Evolutionary conservation across 2,329 filamentous ascomycete genomes (phyloP).

Genomic region (Madurella mycetomatis): DNA sequence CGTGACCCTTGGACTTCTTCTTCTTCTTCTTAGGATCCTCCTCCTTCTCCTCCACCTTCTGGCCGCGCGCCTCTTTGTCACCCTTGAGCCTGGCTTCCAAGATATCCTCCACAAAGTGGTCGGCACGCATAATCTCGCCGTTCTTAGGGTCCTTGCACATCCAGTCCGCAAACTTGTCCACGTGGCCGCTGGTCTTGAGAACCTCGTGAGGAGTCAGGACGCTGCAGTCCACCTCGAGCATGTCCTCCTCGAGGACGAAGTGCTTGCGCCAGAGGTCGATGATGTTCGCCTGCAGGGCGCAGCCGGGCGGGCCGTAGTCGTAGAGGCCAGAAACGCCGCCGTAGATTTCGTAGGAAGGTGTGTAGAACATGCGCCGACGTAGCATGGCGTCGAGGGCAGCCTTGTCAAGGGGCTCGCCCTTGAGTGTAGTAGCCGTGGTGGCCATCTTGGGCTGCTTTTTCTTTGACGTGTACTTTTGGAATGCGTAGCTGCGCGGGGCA

Average conservation of each 20-base stretch:
- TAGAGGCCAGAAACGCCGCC: conserved; percentile 83
- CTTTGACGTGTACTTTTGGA: conserved; percentile 17
- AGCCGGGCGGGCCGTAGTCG: conserved; percentile 89
- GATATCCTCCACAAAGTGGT: conserved; percentile 94
- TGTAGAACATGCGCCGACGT: conserved; percentile 87
- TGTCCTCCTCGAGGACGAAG: conserved; percentile 89
- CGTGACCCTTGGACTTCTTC: conserved; percentile 78
- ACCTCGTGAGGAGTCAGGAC: conserved; percentile 91
- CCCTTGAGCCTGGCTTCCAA: conserved; percentile 83
- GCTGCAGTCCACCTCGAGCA: conserved; percentile 92
- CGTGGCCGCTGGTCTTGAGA: conserved; percentile 92
- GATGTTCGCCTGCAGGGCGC: conserved; percentile 80
- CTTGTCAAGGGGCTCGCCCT: conserved; percentile 86
- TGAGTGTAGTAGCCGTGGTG: conserved; percentile 66
- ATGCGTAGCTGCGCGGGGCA: conserved; percentile 20
- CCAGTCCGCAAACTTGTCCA: conserved; percentile 97
- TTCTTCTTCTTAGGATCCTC: conserved; percentile 69
- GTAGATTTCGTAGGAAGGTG: conserved; percentile 93
- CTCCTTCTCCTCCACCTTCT: conserved; percentile 74
- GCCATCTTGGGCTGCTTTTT: conserved; percentile 39
- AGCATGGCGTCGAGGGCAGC: conserved; percentile 77
- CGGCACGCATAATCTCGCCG: conserved; percentile 91
- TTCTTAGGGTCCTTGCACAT: conserved; percentile 99
- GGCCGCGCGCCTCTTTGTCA: conserved; percentile 85
- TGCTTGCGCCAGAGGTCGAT: conserved; percentile 89